Evolutionary conservation across 2,329 filamentous ascomycete genomes (phyloP), one percentile per base, ranked within the genome.

Genomic region (Cladosporium sp.): DNA sequence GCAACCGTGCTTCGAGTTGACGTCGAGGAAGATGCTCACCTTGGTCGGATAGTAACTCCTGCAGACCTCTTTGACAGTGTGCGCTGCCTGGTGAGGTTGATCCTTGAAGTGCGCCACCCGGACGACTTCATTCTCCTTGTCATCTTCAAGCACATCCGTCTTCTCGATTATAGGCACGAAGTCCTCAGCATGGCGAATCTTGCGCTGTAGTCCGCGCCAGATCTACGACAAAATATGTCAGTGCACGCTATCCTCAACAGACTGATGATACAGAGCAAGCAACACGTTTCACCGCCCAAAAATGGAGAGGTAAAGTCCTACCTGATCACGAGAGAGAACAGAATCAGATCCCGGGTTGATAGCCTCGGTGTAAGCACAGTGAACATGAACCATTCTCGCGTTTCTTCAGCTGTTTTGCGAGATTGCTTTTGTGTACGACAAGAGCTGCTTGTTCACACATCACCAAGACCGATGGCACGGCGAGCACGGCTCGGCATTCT

Each of bases 161-260:
- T 60, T 65, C 11, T 65, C 64, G 59, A 80, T 80, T 2, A 75
- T 70, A 0, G 75, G 72, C 0, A 80, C 75, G 61, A 80, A 81
- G 57, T 77, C 75, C 42, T 78, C 70, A 5, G 77, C 75, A 59
- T 72, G 2, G 4, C 75, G 74, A 62, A 78, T 75, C 66, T 80
- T 80, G 60, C 73, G 70, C 60, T 78, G 73, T 12, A 81, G 72
- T 14, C 77, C 78, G 5, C 70, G 66, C 75, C 76, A 80, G 60
- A 79, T 55, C 52, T 62, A 37, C 25, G 38, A 15, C 15, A 30
- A 14, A 19, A 15, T 3, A 30, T 34, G 28, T 61, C 76, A 73
- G 52, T 55, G 2, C 11, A 47, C 11, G 19, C 3, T 12, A 47
- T 11, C 25, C 30, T 17, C 9, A 12, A 5, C 43, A 47, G 8